Conservation (phyloP, 148 eudicot species). For the Fagopyrum homotropicum region DNA sequence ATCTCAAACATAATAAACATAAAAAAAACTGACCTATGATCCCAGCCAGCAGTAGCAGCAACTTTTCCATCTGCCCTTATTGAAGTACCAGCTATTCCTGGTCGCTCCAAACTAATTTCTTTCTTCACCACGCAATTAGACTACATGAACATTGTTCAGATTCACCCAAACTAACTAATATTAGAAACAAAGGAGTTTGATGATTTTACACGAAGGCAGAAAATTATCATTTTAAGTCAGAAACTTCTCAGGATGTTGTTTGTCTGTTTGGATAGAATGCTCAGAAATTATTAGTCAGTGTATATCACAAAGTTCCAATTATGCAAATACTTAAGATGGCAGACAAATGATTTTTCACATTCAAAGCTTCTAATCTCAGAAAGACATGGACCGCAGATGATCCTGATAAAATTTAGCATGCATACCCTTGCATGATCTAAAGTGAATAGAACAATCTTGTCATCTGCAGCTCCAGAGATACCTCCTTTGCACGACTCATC, state of each 20-base stretch:
- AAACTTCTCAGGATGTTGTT: neutral
- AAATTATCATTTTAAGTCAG: neutral
- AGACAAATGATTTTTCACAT: neutral
- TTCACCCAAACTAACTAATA: neutral
- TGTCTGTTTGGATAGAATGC: neutral
- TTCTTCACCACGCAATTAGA: conserved; percentile 66
- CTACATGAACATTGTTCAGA: conserved; percentile 20
- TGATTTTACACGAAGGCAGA: neutral
- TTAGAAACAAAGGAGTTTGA: neutral
- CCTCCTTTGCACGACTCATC: conserved; percentile 76
- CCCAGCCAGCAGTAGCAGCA: conserved; percentile 95
- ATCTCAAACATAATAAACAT: neutral
- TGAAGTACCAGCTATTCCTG: conserved; percentile 68
- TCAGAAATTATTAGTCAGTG: neutral
- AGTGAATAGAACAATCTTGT: conserved; percentile 51
- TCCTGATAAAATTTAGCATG: neutral
- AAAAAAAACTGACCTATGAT: conserved; percentile 48
- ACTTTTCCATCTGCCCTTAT: conserved; percentile 74
- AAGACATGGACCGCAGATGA: neutral
- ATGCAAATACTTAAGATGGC: neutral
- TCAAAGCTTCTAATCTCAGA: neutral
- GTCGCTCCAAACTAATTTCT: conserved; percentile 81
- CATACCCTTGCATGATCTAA: conserved; percentile 52
- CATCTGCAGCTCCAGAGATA: conserved; percentile 81
- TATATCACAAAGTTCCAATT: neutral